Percentiles rank a stretch among this genome's conserved stretches.
These are phyloP conservation scores for Dictyostelium capitatum DNA, from an alignment of 78 protist species.

Conservation along the genomic window DNA sequence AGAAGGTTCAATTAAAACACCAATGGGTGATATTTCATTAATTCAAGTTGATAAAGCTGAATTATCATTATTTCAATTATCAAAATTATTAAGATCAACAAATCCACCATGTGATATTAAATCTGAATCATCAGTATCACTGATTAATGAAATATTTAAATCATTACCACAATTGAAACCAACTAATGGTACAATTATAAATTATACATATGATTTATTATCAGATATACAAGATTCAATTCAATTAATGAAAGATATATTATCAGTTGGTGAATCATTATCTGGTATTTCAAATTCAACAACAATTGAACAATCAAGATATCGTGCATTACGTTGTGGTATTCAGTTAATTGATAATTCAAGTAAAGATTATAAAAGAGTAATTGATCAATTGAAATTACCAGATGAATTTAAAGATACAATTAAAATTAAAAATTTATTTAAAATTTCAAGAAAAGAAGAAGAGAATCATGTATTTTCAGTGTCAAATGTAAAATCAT, in stretches of 20 bases:
- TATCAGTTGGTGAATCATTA: conserved; percentile 69
- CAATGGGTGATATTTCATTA: conserved; percentile 32
- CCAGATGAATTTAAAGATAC: background rate
- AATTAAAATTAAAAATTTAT: conserved; percentile 18
- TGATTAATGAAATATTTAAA: background rate
- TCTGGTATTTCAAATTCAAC: background rate
- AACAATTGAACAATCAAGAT: background rate
- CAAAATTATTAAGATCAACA: background rate
- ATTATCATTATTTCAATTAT: conserved; percentile 25
- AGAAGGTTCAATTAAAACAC: conserved; percentile 56
- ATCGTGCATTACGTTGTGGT: conserved; percentile 49
- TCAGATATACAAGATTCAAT: conserved; percentile 49
- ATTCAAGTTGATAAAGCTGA: conserved; percentile 71
- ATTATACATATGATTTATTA: background rate
- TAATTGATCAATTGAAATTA: background rate
- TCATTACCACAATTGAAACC: conserved; percentile 33
- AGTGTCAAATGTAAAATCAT: conserved; percentile 22
- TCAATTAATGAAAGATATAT: conserved; percentile 70
- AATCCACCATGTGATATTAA: background rate
- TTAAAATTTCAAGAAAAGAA: conserved; percentile 23
- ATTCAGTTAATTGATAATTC: background rate
- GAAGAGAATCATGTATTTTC: conserved; percentile 23
- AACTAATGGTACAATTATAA: background rate
- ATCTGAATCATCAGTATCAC: background rate
- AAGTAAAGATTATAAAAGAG: conserved; percentile 35